Base-by-base conservation (phyloP, 345 rosid species). In the Punica granatum region DNA sequence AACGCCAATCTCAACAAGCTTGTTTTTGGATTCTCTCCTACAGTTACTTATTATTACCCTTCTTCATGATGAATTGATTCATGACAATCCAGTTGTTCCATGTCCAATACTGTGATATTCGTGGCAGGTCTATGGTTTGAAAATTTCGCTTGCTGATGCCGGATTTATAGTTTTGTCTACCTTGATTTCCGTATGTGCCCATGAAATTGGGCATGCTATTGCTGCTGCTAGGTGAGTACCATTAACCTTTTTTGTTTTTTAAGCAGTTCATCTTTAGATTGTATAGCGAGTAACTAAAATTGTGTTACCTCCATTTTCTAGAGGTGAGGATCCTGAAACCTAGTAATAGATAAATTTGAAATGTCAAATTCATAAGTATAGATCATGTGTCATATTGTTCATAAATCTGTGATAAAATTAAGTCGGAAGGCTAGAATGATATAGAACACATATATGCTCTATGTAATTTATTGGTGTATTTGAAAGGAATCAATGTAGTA, bases 121-220 rank as follows among this genome's bases (percentile, higher is more conserved):
- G 7, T 21, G 71, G 73, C 69, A 82, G 86, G 75, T 80, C 36
- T 72, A 69, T 59, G 73, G 69, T 43, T 70, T 75, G 75, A 74
- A 75, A 67, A 35, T 87, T 14, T 90, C 98, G 23, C 68, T 83
- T 7, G 74, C 75, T 1, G 87, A 86, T 65, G 79, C 85, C 32
- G 80, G 69, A 34, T 74, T 80, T 59, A 70, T 93, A 10, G 30
- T 87, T 6, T 8, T 82, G 66, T 83, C 96, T 12, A 86, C 96
- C 68, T 70, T 82, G 68, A 63, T 94, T n/a, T 84, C 99, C 23
- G 95, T 94, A 37, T 79, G 77, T 23, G 73, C 81, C 35, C 99
- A 89, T 76, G 97, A 94, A 76, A 70, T 91, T 19, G 99, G 99
- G 21, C 99, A 94, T 67, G 96, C 97, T 60, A 58, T 88, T 51